These are phyloP conservation scores for Clarireedia homoeocarpa DNA, from an alignment of 2,329 filamentous ascomycete genomes.

Conservation along the genomic window DNA sequence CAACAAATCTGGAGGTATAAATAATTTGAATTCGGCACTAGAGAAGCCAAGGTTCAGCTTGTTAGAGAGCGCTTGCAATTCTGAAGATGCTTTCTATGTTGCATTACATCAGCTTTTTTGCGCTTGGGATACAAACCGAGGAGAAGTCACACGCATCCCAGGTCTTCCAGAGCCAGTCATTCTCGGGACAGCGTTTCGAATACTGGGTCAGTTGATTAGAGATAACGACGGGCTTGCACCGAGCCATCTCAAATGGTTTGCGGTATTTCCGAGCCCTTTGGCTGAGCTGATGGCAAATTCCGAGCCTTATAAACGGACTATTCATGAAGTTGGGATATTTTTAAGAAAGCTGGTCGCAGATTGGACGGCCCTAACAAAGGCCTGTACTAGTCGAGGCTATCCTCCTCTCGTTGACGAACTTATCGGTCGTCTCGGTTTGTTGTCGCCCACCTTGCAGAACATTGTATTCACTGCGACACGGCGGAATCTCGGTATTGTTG, in stretches of 20 bases:
- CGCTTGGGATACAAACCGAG: conserved; percentile 35
- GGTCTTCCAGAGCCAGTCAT: conserved; percentile 23
- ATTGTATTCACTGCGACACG: conserved; percentile 46
- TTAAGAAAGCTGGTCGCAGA: conserved; percentile 35
- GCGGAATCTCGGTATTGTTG: conserved; percentile 37
- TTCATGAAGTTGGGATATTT: conserved; percentile 35
- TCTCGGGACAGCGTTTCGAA: conserved; percentile 26
- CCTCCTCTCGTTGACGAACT: conserved; percentile 53
- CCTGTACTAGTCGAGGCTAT: conserved; percentile 34
- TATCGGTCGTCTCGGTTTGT: conserved; percentile 37
- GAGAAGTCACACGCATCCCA: conserved; percentile 28
- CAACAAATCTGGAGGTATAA: conserved; percentile 15
- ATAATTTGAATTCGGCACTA: conserved; percentile 26
- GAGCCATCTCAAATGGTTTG: conserved; percentile 37
- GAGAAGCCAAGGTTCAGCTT: conserved; percentile 45
- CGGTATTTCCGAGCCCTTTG: conserved; percentile 38
- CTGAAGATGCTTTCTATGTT: conserved; percentile 55
- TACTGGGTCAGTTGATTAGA: conserved; percentile 38
- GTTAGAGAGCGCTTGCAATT: conserved; percentile 46
- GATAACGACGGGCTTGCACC: conserved; percentile 36
- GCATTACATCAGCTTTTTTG: conserved; percentile 59
- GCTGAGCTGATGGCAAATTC: conserved; percentile 23
- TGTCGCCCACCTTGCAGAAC: conserved; percentile 43
- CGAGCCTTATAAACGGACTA: conserved; percentile 28
- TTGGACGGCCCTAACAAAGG: conserved; percentile 33